Evolutionary conservation across 257 asterid species (phyloP).

Genomic region (Cynanchum wilfordii): DNA sequence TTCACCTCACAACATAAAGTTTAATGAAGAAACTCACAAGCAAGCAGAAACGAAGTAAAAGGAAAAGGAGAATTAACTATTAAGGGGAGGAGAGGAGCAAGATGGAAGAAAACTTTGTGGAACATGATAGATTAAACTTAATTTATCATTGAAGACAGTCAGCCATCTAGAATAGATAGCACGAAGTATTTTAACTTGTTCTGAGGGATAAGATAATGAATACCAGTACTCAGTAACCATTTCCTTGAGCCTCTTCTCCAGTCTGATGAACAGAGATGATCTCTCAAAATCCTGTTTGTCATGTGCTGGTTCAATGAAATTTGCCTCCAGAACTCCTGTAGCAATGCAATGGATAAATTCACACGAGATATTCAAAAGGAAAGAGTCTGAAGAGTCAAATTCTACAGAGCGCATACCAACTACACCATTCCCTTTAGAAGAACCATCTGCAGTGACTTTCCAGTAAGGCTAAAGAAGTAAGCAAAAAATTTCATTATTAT

Average conservation of each 20-base stretch:
- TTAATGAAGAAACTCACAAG: not conserved
- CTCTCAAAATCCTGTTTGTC: constrained; percentile 98
- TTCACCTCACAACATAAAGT: not conserved
- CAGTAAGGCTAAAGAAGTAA: constrained; percentile 71
- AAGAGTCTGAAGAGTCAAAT: not conserved
- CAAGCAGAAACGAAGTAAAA: not conserved
- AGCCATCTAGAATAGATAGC: not conserved
- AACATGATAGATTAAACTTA: not conserved
- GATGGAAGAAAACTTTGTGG: not conserved
- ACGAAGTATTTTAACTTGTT: not conserved
- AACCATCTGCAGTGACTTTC: constrained; percentile 90
- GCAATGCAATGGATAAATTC: constrained; percentile 6
- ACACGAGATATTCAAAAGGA: not conserved
- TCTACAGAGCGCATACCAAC: constrained; percentile 49
- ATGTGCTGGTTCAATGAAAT: constrained; percentile 93
- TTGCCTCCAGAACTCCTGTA: constrained; percentile 90
- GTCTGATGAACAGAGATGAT: constrained; percentile 57
- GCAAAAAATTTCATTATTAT: constrained; percentile 5
- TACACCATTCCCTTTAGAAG: constrained; percentile 66
- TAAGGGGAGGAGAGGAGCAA: not conserved
- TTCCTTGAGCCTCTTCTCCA: constrained; percentile 73
- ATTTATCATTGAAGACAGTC: not conserved
- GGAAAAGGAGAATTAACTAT: not conserved
- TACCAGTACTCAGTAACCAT: constrained; percentile 85
- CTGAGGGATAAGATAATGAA: not conserved